Evolutionary conservation across 768 basidiomycete genomes (phyloP).

Genomic region (Pleurotus tuoliensis): DNA sequence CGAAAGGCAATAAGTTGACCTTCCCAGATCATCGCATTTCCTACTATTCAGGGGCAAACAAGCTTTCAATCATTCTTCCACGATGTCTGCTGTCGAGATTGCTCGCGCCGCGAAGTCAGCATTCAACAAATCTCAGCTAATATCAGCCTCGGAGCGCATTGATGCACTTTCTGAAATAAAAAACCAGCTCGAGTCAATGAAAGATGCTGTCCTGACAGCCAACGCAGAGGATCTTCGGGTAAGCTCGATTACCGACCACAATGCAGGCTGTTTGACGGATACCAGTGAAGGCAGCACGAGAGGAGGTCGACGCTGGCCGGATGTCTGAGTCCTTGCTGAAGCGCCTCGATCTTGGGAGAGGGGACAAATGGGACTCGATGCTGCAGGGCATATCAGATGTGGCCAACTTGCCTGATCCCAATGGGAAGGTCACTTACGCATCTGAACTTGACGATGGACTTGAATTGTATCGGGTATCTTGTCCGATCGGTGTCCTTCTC

Average conservation of each 20-base stretch:
- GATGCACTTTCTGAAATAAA: slow-evolving; percentile 69
- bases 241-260: slow-evolving; percentile 11
- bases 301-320: slow-evolving; percentile 75
- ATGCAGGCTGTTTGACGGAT: neutral
- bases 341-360: slow-evolving; percentile 72
- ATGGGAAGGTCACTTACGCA: slow-evolving; percentile 83
- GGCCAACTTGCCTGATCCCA: slow-evolving; percentile 81
- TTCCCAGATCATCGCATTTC: no score
- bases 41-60: no score
- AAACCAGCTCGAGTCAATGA: slow-evolving; percentile 58
- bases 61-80: no score
- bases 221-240: slow-evolving; percentile 83
- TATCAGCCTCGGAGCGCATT: slow-evolving; percentile 64
- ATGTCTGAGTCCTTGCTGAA: slow-evolving; percentile 84
- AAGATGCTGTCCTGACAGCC: slow-evolving; percentile 69
- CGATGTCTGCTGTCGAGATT: slow-evolving; percentile 43
- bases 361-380: slow-evolving; percentile 95
- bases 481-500: slow-evolving; percentile 92
- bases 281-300: slow-evolving; percentile 60
- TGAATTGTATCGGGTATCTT: slow-evolving; percentile 90
- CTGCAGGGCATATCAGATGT: slow-evolving; percentile 88
- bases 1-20: no score
- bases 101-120: slow-evolving; percentile 79
- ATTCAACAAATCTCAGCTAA: slow-evolving; percentile 84
- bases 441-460: slow-evolving; percentile 83